phyloP scores from a whole-genome alignment of 164 flowering plant genomes.

The Magnolia sinica region DNA sequence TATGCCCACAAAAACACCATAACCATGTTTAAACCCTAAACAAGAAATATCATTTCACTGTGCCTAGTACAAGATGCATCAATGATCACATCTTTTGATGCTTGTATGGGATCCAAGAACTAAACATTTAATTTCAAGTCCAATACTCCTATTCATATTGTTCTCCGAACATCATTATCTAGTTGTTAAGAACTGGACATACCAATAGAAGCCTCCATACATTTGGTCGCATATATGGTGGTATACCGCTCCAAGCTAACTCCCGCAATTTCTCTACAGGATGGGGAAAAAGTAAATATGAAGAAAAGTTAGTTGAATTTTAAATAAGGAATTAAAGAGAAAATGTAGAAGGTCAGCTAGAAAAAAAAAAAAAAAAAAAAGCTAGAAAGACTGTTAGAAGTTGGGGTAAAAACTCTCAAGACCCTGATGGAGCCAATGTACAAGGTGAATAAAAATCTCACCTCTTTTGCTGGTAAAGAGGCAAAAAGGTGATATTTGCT shows the following conservation, averaged over 20 bases:
- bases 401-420: neutral
- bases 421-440: neutral
- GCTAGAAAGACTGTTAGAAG: too few relatives aligned
- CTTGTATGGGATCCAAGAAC: neutral
- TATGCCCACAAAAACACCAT: neutral
- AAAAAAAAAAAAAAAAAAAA: too few relatives aligned
- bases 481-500: too few relatives aligned
- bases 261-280: conserved; percentile 76
- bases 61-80: neutral
- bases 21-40: neutral
- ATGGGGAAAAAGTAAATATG: neutral
- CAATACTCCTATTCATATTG: neutral
- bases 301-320: conserved; percentile 1
- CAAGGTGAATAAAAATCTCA: neutral
- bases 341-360: neutral
- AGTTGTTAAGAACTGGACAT: conserved; percentile 22
- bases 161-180: neutral
- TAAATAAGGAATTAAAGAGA: neutral
- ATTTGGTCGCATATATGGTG: conserved; percentile 82
- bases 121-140: neutral
- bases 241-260: conserved; percentile 96
- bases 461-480: too few relatives aligned
- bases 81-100: neutral
- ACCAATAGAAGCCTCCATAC: conserved; percentile 99
- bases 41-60: neutral